phyloP scores from a whole-genome alignment of 106 monocot species.

The Dioscorea zingiberensis region DNA sequence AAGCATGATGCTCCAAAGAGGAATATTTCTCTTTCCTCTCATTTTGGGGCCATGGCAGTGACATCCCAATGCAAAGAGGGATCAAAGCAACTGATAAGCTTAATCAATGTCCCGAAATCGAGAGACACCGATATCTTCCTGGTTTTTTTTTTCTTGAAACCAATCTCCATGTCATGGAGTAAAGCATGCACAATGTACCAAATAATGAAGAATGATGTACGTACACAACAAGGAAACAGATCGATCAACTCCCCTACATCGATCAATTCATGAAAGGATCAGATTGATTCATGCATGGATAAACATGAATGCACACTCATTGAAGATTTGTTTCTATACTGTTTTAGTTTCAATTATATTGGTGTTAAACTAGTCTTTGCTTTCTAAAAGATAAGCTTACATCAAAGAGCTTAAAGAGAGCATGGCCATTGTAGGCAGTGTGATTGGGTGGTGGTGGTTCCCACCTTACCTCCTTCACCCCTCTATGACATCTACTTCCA shows the following conservation, averaged over 20 bases:
- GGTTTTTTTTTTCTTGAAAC: background rate
- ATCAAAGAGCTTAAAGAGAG: no score
- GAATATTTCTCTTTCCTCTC: background rate
- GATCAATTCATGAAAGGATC: background rate
- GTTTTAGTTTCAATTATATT: background rate
- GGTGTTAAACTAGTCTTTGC: background rate
- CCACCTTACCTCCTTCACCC: slow-evolving; percentile 1
- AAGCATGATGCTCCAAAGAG: background rate
- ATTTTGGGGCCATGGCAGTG: background rate
- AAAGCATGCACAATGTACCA: background rate
- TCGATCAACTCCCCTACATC: background rate
- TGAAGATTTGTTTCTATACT: background rate
- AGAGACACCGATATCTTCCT: slow-evolving; percentile 4
- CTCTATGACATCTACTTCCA: slow-evolving; percentile 22
- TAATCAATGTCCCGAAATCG: background rate
- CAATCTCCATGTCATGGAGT: background rate
- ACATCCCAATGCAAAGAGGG: slow-evolving; percentile 5
- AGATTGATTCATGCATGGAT: background rate
- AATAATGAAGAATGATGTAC: background rate
- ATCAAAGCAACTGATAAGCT: slow-evolving; percentile 2
- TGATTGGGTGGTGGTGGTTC: slow-evolving; percentile 7
- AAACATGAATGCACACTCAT: background rate
- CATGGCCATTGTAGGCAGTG: background rate
- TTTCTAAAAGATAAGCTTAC: background rate
- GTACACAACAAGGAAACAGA: background rate